These are phyloP conservation scores for Penicillium sp. DNA, from an alignment of 2,329 filamentous ascomycete species.

Conservation along the genomic window DNA sequence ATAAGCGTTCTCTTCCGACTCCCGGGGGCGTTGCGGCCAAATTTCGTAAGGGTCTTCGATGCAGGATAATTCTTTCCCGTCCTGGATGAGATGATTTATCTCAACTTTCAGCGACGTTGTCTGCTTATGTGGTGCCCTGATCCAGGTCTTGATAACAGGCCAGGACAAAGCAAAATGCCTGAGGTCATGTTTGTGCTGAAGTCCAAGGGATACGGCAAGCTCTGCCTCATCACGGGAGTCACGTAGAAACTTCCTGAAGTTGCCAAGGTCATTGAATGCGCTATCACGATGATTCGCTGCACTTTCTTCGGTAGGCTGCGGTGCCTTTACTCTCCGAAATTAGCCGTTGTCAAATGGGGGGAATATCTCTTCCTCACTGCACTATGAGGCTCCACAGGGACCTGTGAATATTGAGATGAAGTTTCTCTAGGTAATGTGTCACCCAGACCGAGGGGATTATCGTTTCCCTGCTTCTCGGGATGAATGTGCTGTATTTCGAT, in stretches of 20 bases:
- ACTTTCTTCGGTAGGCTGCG: background rate
- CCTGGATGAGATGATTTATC: background rate
- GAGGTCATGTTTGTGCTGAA: background rate
- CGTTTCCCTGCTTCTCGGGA: background rate
- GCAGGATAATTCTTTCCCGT: background rate
- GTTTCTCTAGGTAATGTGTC: background rate
- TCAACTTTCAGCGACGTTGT: background rate
- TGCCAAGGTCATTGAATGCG: background rate
- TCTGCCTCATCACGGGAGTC: background rate
- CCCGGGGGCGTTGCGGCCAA: background rate
- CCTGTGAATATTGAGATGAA: background rate
- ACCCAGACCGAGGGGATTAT: too few relatives aligned
- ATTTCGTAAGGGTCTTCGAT: background rate
- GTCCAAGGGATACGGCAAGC: background rate
- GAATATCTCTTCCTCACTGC: background rate
- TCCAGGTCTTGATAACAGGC: background rate
- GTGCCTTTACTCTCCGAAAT: background rate
- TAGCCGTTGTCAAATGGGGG: background rate
- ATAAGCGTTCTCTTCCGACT: background rate
- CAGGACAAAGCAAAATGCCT: slow-evolving; percentile 1
- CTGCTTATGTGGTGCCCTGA: background rate
- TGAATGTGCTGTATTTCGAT: background rate
- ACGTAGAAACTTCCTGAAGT: background rate
- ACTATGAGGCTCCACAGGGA: background rate
- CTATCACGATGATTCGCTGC: background rate